These are phyloP conservation scores for Aspergillus nomiae DNA, from an alignment of 2,329 filamentous ascomycete genomes.

Conservation along the genomic window DNA sequence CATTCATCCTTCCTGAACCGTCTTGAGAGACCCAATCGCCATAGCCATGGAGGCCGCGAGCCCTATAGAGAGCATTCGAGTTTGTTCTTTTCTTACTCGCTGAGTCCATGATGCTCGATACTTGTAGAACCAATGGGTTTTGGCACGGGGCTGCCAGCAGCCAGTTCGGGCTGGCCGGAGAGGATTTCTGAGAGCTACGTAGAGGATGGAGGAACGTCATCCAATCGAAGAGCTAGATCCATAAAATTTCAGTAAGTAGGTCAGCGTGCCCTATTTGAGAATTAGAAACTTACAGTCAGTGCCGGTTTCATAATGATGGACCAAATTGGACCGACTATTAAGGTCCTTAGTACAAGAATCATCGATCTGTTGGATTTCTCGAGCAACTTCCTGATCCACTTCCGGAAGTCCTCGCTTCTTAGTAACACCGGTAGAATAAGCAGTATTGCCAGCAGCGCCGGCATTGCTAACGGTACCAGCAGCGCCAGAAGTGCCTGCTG, in stretches of 20 bases:
- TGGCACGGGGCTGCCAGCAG: not conserved
- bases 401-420: not conserved
- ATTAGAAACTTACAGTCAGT: not conserved
- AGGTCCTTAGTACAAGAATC: not conserved
- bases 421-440: not conserved
- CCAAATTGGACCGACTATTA: not conserved
- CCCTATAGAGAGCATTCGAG: too few species aligned
- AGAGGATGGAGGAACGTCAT: not conserved
- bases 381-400: not conserved
- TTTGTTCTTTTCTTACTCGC: not conserved
- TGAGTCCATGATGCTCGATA: not conserved
- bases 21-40: too few species aligned
- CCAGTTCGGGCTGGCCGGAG: not conserved
- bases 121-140: not conserved
- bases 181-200: not conserved
- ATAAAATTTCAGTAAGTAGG: not conserved
- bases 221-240: not conserved
- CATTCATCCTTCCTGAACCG: too few species aligned
- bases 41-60: too few species aligned
- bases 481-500: not conserved
- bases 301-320: not conserved
- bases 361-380: not conserved
- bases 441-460: not conserved
- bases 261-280: too few species aligned
- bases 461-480: not conserved